Evolutionary conservation across 1,139 yeast genomes (phyloP), one percentile per base, ranked within the genome.

Genomic region (Protomyces macrosporus): DNA sequence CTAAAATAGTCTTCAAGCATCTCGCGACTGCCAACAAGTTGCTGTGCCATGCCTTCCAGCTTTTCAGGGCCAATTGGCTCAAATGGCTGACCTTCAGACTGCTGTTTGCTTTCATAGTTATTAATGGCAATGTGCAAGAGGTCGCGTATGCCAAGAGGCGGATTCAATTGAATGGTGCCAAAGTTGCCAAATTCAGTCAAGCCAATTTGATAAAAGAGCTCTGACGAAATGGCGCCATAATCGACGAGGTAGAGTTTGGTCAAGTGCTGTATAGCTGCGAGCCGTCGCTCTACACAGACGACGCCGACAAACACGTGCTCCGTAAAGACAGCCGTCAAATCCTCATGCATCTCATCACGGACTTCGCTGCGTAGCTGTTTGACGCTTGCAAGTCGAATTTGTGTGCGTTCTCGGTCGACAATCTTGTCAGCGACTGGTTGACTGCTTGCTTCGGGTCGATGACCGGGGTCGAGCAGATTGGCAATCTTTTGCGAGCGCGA

Each of bases 1-100:
- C 81, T 79, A 72, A 90, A 93, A 70, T 95, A 93, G 69, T 91
- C 97, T 7, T 75, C 72, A 62, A 88, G 78, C 98, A 95, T 93
- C 12, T 85, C 90, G 48, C 76, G 76, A 88, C 86, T 85, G 0
- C 71, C 73, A 53, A 77, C 70, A 1, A 87, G 69, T 0, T 67
- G 69, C 6, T 68, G 61, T 0, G 76, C 55, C 3, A 30, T 39
- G 12, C 16, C 16, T 4, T 23, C 57, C 6, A 53, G 14, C 6
- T 30, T 10, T 3, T 37, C 50, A 4, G 36, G 50, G 9, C 33
- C 33, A 34, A 36, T 36, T 10, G 16, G 36, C 39, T n/a, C 45
- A 23, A 32, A 12, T 4, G 14, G 51, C 2, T 30, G 32, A 23
- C n/a, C 10, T 9, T 50, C 35, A 6, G 32, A 7, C 6, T 14